Base-by-base conservation (phyloP, 2,329 filamentous ascomycete genomes). In the Penicillium sp. region DNA sequence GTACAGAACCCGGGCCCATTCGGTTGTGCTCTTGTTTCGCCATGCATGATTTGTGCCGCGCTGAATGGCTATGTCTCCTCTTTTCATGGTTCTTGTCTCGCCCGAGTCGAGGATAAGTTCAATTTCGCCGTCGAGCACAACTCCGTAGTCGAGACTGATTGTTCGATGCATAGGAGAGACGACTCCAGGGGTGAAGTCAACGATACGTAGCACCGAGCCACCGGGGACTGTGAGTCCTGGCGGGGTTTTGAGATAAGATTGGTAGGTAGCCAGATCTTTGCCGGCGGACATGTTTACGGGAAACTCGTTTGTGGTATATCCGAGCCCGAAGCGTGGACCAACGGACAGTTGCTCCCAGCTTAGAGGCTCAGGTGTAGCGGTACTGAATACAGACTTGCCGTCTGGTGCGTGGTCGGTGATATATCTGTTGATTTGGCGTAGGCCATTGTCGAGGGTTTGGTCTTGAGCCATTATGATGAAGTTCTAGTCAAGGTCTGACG, bases 51-150 rank as follows among this genome's bases (percentile, higher is more conserved):
- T 80, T 3, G 81, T 83, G 1, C 75, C 80, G 42, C 82, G 71
- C 67, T 84, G 81, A 20, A 84, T 77, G 9, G 77, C 77, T n/a
- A 83, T 68, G 62, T 84, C 81, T 2, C 82, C 82, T 11, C 74
- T 69, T 47, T 71, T 68, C 74, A 84, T 70, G 23, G 71, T 56
- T 46, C 72, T 71, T 49, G 65, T 71, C 56, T 79, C 79, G 1
- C 81, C 81, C n/a, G 76, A 76, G 58, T 82, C 81, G 4, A 84
- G 66, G 3, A 77, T 55, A 67, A 83, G 71, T 59, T 81, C 79
- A 26, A 84, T 64, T 61, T 75, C 72, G 1, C 82, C 82, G 61
- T 84, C 81, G 6, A 84, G 62, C 2, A 84, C 74, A 53, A 83
- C 73, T 2, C 80, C 81, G 60, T 79, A 83, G 62, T 84, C 81